These are phyloP conservation scores for Cyathus striatus DNA, from an alignment of 768 basidiomycete genomes.

Conservation along the genomic window DNA sequence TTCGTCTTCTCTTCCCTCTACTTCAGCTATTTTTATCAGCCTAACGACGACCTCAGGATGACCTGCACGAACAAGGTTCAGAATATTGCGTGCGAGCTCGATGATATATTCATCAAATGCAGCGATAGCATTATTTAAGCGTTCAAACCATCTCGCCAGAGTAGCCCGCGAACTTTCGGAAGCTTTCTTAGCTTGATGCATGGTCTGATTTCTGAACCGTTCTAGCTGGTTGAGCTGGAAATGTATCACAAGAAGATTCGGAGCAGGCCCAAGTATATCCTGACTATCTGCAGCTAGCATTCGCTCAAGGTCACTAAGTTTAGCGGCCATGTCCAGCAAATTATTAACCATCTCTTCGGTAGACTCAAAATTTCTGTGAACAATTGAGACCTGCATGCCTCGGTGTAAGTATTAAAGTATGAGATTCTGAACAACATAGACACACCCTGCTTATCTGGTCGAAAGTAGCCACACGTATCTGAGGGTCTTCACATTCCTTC, in stretches of 20 bases:
- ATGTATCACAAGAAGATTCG: slow-evolving; percentile 87
- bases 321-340: slow-evolving; percentile 85
- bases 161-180: slow-evolving; percentile 63
- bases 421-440: too few species aligned
- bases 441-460: slow-evolving; percentile 93
- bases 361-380: slow-evolving; percentile 91
- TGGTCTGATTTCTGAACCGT: slow-evolving; percentile 88
- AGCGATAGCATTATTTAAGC: slow-evolving; percentile 71
- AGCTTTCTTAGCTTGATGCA: slow-evolving; percentile 89
- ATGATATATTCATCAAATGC: slow-evolving; percentile 85
- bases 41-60: slow-evolving; percentile 86
- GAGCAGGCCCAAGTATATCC: slow-evolving; percentile 81
- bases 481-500: slow-evolving; percentile 68
- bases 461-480: slow-evolving; percentile 77
- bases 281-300: slow-evolving; percentile 72
- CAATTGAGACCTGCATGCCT: slow-evolving; percentile 77
- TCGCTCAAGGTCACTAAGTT: slow-evolving; percentile 71
- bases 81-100: slow-evolving; percentile 69
- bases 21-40: slow-evolving; percentile 88
- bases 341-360: slow-evolving; percentile 96
- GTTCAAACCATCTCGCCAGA: slow-evolving; percentile 77
- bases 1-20: slow-evolving; percentile 91
- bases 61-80: slow-evolving; percentile 75
- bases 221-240: slow-evolving; percentile 91
- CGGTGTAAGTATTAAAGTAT: background rate